Evolutionary conservation across 2,329 filamentous ascomycete species (phyloP).

Genomic region (Fusarium begoniae): DNA sequence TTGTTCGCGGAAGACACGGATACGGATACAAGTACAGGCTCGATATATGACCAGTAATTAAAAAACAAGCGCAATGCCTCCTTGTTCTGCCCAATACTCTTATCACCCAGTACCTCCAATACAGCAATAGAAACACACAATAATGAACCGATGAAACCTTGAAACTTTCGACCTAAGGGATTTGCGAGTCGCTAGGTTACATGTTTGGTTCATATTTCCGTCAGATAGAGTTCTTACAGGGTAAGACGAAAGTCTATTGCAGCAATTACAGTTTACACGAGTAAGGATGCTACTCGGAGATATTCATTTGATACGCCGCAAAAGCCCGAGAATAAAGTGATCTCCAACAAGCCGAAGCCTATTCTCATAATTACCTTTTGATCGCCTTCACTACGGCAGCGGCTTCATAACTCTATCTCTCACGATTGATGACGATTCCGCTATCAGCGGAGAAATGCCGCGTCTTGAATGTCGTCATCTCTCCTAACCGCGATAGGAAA

Average conservation of each 20-base stretch:
- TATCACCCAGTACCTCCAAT: background rate
- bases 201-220: background rate
- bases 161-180: background rate
- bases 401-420: background rate
- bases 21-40: accelerated
- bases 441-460: background rate
- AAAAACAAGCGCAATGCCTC: background rate
- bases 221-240: background rate
- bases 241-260: background rate
- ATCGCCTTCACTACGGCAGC: background rate
- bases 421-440: background rate
- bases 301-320: background rate
- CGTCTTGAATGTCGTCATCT: background rate
- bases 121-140: background rate
- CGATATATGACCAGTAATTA: background rate
- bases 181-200: background rate
- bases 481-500: background rate
- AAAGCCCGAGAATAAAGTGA: background rate
- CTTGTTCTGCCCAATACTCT: accelerated
- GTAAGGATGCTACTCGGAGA: background rate
- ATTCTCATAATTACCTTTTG: background rate
- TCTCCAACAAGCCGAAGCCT: background rate
- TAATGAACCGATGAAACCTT: background rate
- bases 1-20: accelerated
- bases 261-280: background rate